A percentile compares a stretch with the other conserved stretches of the same genome.
These are phyloP conservation scores for Wickerhamiella galacta DNA, from an alignment of 805 yeast species.

Conservation along the genomic window DNA sequence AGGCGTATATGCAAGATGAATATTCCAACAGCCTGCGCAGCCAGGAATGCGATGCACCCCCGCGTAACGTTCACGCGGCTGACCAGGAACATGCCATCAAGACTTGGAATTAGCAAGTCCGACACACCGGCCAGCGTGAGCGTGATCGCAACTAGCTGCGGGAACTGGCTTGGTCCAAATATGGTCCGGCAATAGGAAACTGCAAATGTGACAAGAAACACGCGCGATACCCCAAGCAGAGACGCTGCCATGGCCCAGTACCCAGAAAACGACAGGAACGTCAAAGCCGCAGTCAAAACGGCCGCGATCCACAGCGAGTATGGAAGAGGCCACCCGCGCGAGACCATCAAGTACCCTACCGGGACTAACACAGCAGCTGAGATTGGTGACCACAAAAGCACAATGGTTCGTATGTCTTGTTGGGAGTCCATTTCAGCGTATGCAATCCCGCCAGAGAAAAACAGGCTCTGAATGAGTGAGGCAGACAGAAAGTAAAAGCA, in stretches of 20 bases:
- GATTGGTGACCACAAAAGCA: background rate
- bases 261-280: conserved; percentile 1
- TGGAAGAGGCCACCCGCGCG: background rate
- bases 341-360: background rate
- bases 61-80: background rate
- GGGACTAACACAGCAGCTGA: conserved; percentile 2
- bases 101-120: conserved; percentile 3
- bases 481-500: background rate
- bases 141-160: conserved; percentile 5
- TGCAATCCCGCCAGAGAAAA: conserved; percentile 4
- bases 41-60: background rate
- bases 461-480: conserved; percentile 1
- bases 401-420: background rate
- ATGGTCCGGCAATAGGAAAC: conserved; percentile 3
- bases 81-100: conserved; percentile 5
- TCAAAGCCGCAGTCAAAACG: background rate
- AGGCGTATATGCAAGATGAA: conserved; percentile 1
- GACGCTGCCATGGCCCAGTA: conserved; percentile 3
- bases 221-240: conserved; percentile 1
- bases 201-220: conserved; percentile 1
- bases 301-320: background rate
- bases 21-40: conserved; percentile 4
- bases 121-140: conserved; percentile 1
- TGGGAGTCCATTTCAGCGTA: conserved; percentile 2
- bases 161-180: conserved; percentile 5